Percentiles rank a stretch among this genome's conserved stretches.
phyloP scores from a whole-genome alignment of 2,329 filamentous ascomycete species.

The Aspergillus tubingensis region DNA sequence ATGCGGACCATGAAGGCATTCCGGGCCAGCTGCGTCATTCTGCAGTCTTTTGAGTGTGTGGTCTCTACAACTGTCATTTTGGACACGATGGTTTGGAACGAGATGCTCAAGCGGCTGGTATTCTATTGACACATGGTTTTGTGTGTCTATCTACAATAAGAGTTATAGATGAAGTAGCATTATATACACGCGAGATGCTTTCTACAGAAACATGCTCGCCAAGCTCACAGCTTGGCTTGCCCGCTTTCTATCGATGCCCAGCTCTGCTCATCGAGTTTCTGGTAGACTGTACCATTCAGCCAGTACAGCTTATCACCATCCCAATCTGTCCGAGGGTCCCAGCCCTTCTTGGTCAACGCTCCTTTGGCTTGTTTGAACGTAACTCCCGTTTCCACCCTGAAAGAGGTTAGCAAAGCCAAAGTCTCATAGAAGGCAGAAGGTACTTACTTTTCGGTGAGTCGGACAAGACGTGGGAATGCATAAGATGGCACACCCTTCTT shows the following conservation, averaged over 20 bases:
- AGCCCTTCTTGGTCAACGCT: conserved; percentile 46
- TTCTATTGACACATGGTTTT: background rate
- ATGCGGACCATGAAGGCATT: background rate
- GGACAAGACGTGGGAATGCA: conserved; percentile 50
- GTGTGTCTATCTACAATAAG: background rate
- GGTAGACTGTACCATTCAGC: conserved; percentile 45
- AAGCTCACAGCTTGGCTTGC: conserved; percentile 44
- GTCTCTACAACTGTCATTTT: no score
- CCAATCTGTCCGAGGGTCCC: conserved; percentile 38
- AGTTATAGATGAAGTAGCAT: background rate
- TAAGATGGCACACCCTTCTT: conserved; percentile 51
- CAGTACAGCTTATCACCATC: conserved; percentile 47
- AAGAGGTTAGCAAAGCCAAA: background rate
- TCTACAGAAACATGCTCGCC: background rate
- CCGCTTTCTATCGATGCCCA: conserved; percentile 48
- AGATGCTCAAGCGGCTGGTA: no score
- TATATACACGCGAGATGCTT: background rate
- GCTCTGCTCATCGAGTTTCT: conserved; percentile 38
- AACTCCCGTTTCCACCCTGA: conserved; percentile 48
- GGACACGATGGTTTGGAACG: no score
- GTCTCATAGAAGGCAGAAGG: background rate
- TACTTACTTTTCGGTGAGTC: conserved; percentile 48
- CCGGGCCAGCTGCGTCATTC: background rate
- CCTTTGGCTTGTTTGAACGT: conserved; percentile 55
- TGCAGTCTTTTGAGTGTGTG: no score